These are phyloP conservation scores for Insectozyma bohioensis DNA, from an alignment of 1,139 yeast genomes.

Conservation along the genomic window DNA sequence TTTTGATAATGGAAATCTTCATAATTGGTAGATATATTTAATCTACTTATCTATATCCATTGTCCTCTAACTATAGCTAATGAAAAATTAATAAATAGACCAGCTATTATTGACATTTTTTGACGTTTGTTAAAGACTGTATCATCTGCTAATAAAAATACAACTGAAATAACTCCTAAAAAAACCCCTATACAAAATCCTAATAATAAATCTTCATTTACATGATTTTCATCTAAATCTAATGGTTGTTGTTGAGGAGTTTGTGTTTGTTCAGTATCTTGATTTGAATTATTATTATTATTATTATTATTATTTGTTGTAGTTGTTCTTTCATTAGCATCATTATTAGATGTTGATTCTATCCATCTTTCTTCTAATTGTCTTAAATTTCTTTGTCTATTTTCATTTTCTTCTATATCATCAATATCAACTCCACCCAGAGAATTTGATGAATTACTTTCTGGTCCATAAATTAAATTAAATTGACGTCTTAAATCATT, in stretches of 20 bases:
- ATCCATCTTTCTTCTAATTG: slow-evolving; percentile 90
- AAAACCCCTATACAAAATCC: slow-evolving; percentile 66
- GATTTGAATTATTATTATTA: slow-evolving; percentile 1
- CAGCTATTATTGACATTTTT: slow-evolving; percentile 61
- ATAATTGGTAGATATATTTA: too few relatives aligned
- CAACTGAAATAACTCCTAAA: slow-evolving; percentile 60
- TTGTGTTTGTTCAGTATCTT: slow-evolving; percentile 7
- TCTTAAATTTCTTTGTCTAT: slow-evolving; percentile 40
- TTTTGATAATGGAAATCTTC: too few relatives aligned
- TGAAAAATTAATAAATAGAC: slow-evolving; percentile 56
- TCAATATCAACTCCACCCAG: slow-evolving; percentile 21
- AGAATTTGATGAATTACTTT: slow-evolving; percentile 14
- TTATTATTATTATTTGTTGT: not conserved
- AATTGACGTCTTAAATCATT: slow-evolving; percentile 73
- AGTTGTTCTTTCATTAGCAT: slow-evolving; percentile 11
- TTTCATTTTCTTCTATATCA: slow-evolving; percentile 45
- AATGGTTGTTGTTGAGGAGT: slow-evolving; percentile 19
- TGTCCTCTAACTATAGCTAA: slow-evolving; percentile 55
- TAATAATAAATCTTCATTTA: slow-evolving; percentile 59
- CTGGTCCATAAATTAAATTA: slow-evolving; percentile 50
- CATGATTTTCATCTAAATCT: slow-evolving; percentile 35
- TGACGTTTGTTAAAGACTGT: slow-evolving; percentile 57
- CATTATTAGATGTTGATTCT: slow-evolving; percentile 63
- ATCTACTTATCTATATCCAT: slow-evolving; percentile 47
- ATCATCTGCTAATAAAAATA: slow-evolving; percentile 56